Base-by-base conservation (phyloP, 106 monocot genomes). In the Dioscorea zingiberensis region DNA sequence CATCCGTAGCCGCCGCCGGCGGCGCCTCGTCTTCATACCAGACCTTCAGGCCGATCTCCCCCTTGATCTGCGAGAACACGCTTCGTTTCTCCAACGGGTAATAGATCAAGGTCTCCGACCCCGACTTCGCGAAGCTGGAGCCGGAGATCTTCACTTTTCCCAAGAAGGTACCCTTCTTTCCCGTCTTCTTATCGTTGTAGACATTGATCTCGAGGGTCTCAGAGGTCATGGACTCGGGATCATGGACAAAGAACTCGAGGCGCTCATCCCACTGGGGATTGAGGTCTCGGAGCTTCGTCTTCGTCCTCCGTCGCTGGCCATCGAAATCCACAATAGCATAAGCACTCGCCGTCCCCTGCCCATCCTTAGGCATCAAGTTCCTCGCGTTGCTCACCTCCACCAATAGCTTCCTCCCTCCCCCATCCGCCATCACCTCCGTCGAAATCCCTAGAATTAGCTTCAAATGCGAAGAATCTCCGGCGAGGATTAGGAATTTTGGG, bases 351-450 rank as follows among this genome's bases (percentile, higher is more conserved):
- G 89, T 94, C 4, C 94, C 94, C 73, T 90, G 94, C 25, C 94
- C 94, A 72, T 94, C 94, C 79, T 94, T 94, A 13, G 94, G 90
- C 90, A 90, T 89, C 53, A 94, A 75, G 54, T 94, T 94, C 73
- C 74, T 54, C 21, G 90, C 94, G 68, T 73, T 78, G 86, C 81
- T 84, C 58, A 94, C 73, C 75, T 94, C 90, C 67, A 94, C 94
- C 27, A 84, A 70, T 25, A 91, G 63, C 80, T 69, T 84, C 60
- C 87, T 55, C 13, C 71, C 70, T 6, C 70, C 64, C 16, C 63
- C 69, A 18, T 72, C 78, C 72, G 61, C 68, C 74, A 77, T 71
- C 18, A 15, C 3, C 47, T 24, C 5, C 27, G 18, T 25, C 53
- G 58, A 58, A 25, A 21, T 21, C 58, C 58, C 38, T 38, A 38